Evolutionary conservation across 768 basidiomycete species (phyloP), one percentile per base, ranked within the genome.

Genomic region (Auricularia sp.): DNA sequence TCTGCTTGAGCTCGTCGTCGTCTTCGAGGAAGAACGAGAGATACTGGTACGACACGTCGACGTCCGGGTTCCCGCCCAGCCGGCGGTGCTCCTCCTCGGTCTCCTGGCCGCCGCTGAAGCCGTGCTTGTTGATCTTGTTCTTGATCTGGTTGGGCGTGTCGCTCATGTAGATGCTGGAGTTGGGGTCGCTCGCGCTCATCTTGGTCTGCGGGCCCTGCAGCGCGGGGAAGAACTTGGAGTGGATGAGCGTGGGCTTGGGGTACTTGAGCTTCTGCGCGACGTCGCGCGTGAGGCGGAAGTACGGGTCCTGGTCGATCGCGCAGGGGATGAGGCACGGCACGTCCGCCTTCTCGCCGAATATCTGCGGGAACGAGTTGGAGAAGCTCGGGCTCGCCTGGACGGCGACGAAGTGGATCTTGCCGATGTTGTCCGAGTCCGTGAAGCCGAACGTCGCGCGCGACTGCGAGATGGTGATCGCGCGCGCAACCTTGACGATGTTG

Each of bases 291-390:
- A 98, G 82, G 63, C 97, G 94, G 85, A 99, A 99, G 80, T 99
- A 94, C 1, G 92, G 90, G 72, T 94, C 92, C 73, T 97, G 95
- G 75, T 99, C 97, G 74, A 99, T 98, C 14, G 97, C 97, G 72
- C 96, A 98, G 13, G 96, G 96, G 69, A 99, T 99, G 36, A 99
- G 81, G 73, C 88, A 92, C 2, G 96, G 96, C 61, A 98, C 85
- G 74, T 92, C 88, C 65, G 85, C 84, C 47, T 78, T 78, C 4
- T 84, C 80, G 63, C 94, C 95, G 70, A 94, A 99, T 68, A 99
- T 98, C 67, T 99, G 93, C 21, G 97, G 95, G 81, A 98, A 99
- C 13, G 95, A 97, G 75, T 94, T 96, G 67, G 93, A 94, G 81
- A 99, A 99, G 18, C 94, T 91, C 0, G 97, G 95, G 0, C 95